Evolutionary conservation across 805 yeast genomes (phyloP).

Genomic region (Debaryomyces hansenii): DNA sequence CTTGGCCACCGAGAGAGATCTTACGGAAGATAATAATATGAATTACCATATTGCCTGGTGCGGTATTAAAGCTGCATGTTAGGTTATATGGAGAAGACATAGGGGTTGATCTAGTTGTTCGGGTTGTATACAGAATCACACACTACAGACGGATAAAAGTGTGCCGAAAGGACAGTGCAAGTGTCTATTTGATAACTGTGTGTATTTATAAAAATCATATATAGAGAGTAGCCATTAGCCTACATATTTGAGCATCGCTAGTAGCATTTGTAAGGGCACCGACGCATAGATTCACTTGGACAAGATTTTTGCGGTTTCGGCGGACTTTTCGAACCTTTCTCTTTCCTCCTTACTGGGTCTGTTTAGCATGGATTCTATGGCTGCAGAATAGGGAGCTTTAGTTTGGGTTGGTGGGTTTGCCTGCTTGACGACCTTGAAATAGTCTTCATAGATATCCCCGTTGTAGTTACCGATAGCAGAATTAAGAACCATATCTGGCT

Average conservation of each 20-base stretch:
- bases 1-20: slow-evolving; percentile 46
- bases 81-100: too few relatives aligned
- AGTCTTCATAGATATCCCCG: slow-evolving; percentile 82
- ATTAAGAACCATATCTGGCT: slow-evolving; percentile 77
- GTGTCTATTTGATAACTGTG: too few relatives aligned
- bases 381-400: slow-evolving; percentile 61
- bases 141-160: too few relatives aligned
- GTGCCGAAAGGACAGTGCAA: too few relatives aligned
- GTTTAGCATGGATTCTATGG: slow-evolving; percentile 32
- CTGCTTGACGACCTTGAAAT: slow-evolving; percentile 54
- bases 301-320: slow-evolving; percentile 31
- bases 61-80: too few relatives aligned
- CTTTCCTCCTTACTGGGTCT: slow-evolving; percentile 33
- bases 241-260: too few relatives aligned
- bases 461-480: slow-evolving; percentile 79
- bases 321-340: slow-evolving; percentile 31
- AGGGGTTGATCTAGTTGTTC: too few relatives aligned
- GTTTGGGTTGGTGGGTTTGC: slow-evolving; percentile 50
- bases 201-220: too few relatives aligned
- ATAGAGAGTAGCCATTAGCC: too few relatives aligned
- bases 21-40: not conserved
- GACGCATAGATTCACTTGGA: slow-evolving; percentile 12
- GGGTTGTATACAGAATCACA: too few relatives aligned
- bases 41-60: too few relatives aligned
- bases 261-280: too few relatives aligned